Evolutionary conservation across 2,329 filamentous ascomycete species (phyloP).

Genomic region (Lecanicillium sp.): DNA sequence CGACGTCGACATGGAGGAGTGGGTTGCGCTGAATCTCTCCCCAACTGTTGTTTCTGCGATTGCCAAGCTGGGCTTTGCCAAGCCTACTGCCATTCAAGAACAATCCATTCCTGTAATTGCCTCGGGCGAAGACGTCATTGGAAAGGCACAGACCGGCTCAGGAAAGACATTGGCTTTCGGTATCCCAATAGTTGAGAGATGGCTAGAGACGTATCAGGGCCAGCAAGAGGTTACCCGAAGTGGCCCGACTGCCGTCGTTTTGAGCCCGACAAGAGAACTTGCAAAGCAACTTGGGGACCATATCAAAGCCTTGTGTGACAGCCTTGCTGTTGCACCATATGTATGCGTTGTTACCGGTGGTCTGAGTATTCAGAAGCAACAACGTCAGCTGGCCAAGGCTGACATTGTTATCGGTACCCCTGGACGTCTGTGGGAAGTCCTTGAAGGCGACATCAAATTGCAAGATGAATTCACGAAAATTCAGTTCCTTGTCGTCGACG

Average conservation of each 20-base stretch:
- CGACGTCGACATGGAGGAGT: slow-evolving; percentile 63
- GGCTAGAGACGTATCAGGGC: slow-evolving; percentile 45
- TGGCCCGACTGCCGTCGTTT: slow-evolving; percentile 64
- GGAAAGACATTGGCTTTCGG: slow-evolving; percentile 95
- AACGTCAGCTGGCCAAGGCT: slow-evolving; percentile 71
- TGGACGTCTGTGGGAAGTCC: slow-evolving; percentile 87
- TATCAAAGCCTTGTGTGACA: slow-evolving; percentile 63
- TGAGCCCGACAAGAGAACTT: slow-evolving; percentile 88
- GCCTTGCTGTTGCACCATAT: slow-evolving; percentile 52
- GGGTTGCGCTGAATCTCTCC: slow-evolving; percentile 68
- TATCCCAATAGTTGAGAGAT: slow-evolving; percentile 84
- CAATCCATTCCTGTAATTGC: slow-evolving; percentile 74
- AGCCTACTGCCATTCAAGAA: slow-evolving; percentile 75
- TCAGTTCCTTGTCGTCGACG: slow-evolving; percentile 81
- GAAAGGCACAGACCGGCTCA: slow-evolving; percentile 92
- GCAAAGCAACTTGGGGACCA: slow-evolving; percentile 87
- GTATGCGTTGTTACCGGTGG: slow-evolving; percentile 90
- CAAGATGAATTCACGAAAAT: slow-evolving; percentile 64
- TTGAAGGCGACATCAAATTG: slow-evolving; percentile 65
- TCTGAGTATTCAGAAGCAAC: slow-evolving; percentile 89
- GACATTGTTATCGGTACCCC: slow-evolving; percentile 93
- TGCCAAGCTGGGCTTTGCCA: slow-evolving; percentile 68
- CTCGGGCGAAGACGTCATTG: slow-evolving; percentile 81
- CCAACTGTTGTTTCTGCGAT: slow-evolving; percentile 63
- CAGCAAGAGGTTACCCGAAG: slow-evolving; percentile 26